Evolutionary conservation across 371 early-diverging fungal genomes (phyloP), one percentile per base, ranked within the genome.

Genomic region (Encephalitozoon cuniculi): DNA sequence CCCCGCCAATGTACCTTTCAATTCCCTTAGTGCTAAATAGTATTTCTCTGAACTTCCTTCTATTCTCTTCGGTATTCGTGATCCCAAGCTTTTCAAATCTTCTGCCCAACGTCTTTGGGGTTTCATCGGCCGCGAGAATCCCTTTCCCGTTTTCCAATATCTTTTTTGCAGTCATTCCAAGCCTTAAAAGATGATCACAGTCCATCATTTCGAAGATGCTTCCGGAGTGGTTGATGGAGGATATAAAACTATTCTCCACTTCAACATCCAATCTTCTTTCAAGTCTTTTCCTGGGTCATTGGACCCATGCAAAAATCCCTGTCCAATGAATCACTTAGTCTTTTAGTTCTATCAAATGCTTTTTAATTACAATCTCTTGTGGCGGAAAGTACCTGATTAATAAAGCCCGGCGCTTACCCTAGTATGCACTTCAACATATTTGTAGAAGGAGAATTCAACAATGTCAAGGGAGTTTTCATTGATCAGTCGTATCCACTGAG

Each of bases 91-190:
- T 75, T 43, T 66, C 73, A 77, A 89, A 88, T 66, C 87, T 87
- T 79, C 87, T 88, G 37, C 86, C 88, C 46, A 89, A 87, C 63
- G 88, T 88, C 25, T 82, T 83, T 21, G 88, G 87, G 59, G 86
- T 87, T 81, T 89, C 89, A 73, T 89, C 89, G 76, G 87, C 88
- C 40, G 89, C 88, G 32, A 86, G 74, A 39, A 86, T 85, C 64
- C 89, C 89, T 81, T 87, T 88, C 43, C 87, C 87, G 40, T 84
- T 79, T 63, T 87, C 87, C 18, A 87, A 85, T 32, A 89, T 86
- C 65, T 83, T 85, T 49, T 75, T 46, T 69, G 89, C 89, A 64
- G 73, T 87, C 26, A 25, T 41, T 0, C 73, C 73, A 26, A 72
- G 52, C 12, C 51, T 72, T 2, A 72, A 21, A 25, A 63, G 64